Conservation (phyloP, 2,329 filamentous ascomycete genomes). For the Penicillium sp. region DNA sequence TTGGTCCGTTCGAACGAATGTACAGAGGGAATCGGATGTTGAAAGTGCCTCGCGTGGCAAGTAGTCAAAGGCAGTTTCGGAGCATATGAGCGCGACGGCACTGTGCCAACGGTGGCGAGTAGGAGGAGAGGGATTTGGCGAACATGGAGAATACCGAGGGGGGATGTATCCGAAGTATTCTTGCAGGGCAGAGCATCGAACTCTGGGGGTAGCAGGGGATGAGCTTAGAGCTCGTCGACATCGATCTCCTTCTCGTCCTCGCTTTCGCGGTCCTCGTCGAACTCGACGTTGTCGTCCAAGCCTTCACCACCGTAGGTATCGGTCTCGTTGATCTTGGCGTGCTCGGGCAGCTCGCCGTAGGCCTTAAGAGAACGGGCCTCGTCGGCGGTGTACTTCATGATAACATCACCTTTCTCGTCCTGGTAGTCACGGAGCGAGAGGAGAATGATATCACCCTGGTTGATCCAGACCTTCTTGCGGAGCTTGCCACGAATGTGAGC, state of each 20-base stretch:
- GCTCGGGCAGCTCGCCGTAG: conserved; percentile 95
- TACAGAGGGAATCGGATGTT: conserved; percentile 13
- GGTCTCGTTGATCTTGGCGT: conserved; percentile 99
- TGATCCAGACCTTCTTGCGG: conserved; percentile 99
- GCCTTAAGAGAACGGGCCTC: conserved; percentile 94
- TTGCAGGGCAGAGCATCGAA: conserved; percentile 35
- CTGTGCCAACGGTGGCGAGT: conserved; percentile 18
- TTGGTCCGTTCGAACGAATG: conserved; percentile 15
- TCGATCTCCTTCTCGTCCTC: conserved; percentile 78
- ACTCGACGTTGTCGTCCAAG: conserved; percentile 97
- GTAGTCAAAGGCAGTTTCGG: conserved; percentile 13
- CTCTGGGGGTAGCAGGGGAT: conserved; percentile 22
- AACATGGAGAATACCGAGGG: conserved; percentile 25
- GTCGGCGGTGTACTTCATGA: conserved; percentile 93
- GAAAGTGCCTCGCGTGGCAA: conserved; percentile 9
- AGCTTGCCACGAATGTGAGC: conserved; percentile 93
- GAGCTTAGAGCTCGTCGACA: conserved; percentile 85
- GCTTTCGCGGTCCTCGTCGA: conserved; percentile 83
- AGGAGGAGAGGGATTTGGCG: conserved; percentile 19
- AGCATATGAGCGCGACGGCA: conserved; percentile 18
- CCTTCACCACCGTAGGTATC: conserved; percentile 86
- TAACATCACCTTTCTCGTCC: conserved; percentile 89
- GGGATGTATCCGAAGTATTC: conserved; percentile 26
- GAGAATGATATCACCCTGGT: conserved; percentile 93
- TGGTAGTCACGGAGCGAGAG: conserved; percentile 88